Evolutionary conservation across 257 asterid genomes (phyloP), one percentile per base, ranked within the genome.

Genomic region (Lycium ferocissimum): DNA sequence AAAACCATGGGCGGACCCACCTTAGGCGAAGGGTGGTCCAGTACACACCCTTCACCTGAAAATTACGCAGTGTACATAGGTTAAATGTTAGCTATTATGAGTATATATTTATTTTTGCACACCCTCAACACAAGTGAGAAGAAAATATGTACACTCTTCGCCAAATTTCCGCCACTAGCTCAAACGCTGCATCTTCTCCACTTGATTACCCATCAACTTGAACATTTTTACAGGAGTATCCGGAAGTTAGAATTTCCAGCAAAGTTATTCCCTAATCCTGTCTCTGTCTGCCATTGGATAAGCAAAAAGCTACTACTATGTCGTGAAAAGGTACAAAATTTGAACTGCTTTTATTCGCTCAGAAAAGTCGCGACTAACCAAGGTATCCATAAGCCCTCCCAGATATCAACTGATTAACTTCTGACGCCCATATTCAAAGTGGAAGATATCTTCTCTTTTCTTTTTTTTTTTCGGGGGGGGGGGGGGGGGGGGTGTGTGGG

Each of bases 361-460:
- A n/a, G n/a, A n/a, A n/a, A n/a, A 72, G 37, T 17, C 80, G 43
- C 15, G 3, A 72, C 80, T 8, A 43, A 43, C 80, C 53, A 72
- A 43, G 54, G 37, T 71, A 43, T 20, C 57, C 37, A 71, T 43
- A 45, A 71, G 57, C 79, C 57, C 56, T 71, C 79, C 56, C 5
- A 43, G 15, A 43, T 71, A 71, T 43, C 57, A 71, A 71, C 53
- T 71, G 33, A 43, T 71, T 43, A 71, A 71, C 56, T 40, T 71
- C 57, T 71, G 79, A 71, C 17, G 17, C 18, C 57, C 35, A 43
- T 43, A 71, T n/a, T 71, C 43, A 71, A 10, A 17, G 37, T 71
- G 57, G 33, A 67, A 65, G 9, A 26, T 65, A 26, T 15, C 10
- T 13, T 67, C 18, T 14, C 5, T 70, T 37, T 17, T 40, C 18